A percentile compares a stretch with the other conserved stretches of the same genome.
Conservation (phyloP, 2,329 filamentous ascomycete genomes). For the Monilinia fructicola region DNA sequence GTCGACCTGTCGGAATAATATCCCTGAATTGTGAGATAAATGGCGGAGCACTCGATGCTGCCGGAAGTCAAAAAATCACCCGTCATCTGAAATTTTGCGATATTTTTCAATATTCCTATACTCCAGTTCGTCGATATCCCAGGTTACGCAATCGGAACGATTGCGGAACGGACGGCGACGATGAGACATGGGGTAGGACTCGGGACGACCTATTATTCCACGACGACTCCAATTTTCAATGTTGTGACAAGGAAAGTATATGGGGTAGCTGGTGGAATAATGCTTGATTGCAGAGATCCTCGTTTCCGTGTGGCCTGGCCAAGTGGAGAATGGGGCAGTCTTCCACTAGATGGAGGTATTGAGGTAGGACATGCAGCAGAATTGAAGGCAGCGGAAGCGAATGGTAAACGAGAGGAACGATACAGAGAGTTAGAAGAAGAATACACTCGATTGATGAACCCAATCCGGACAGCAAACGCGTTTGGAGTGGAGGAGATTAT, state of each 20-base stretch:
- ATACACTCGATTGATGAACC: slow-evolving; percentile 63
- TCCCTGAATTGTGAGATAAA: slow-evolving; percentile 62
- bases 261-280: slow-evolving; percentile 63
- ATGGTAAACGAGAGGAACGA: slow-evolving; percentile 49
- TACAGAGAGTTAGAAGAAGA: slow-evolving; percentile 60
- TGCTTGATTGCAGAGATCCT: slow-evolving; percentile 62
- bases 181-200: slow-evolving; percentile 65
- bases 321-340: slow-evolving; percentile 59
- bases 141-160: slow-evolving; percentile 63
- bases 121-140: slow-evolving; percentile 64
- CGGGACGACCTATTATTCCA: slow-evolving; percentile 61
- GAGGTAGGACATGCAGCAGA: slow-evolving; percentile 63
- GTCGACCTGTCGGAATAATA: slow-evolving; percentile 58
- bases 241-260: slow-evolving; percentile 62
- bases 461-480: slow-evolving; percentile 61
- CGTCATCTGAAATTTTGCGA: slow-evolving; percentile 63
- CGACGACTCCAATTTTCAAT: slow-evolving; percentile 61
- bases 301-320: slow-evolving; percentile 63
- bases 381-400: slow-evolving; percentile 53
- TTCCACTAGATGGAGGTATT: slow-evolving; percentile 64
- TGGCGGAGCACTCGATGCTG: slow-evolving; percentile 59
- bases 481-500: slow-evolving; percentile 66
- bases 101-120: slow-evolving; percentile 62
- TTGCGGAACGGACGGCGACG: slow-evolving; percentile 60
- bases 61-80: slow-evolving; percentile 60